phyloP scores from a whole-genome alignment of 1,139 yeast genomes.

The Yamadazyma diddensiae region DNA sequence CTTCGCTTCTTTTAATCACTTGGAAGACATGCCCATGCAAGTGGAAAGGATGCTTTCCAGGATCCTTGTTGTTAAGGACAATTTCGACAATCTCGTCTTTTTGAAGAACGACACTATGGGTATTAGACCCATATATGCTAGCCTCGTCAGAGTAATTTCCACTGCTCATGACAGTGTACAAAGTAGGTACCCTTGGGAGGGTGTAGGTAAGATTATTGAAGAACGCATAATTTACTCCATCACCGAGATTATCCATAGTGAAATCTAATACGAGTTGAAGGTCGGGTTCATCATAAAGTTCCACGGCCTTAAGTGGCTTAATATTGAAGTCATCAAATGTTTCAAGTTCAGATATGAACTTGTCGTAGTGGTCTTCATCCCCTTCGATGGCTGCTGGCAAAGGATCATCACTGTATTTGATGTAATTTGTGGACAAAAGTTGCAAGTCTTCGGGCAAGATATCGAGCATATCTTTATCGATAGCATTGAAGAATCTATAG shows the following conservation, averaged over 20 bases:
- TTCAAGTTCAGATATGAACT: constrained; percentile 40
- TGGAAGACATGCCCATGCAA: constrained; percentile 82
- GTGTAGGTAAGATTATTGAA: constrained; percentile 81
- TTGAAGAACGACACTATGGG: constrained; percentile 68
- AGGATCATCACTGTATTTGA: constrained; percentile 52
- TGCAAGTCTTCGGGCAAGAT: constrained; percentile 56
- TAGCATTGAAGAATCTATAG: constrained; percentile 72
- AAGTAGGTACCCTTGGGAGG: constrained; percentile 78
- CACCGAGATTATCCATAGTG: constrained; percentile 70
- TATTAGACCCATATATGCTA: constrained; percentile 65
- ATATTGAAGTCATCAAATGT: constrained; percentile 66
- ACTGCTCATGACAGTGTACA: constrained; percentile 71
- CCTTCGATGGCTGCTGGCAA: constrained; percentile 31
- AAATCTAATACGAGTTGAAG: constrained; percentile 63
- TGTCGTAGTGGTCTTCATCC: constrained; percentile 11
- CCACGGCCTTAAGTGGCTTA: constrained; percentile 52
- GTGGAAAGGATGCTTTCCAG: constrained; percentile 88
- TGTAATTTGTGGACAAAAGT: constrained; percentile 69
- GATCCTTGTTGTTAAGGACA: constrained; percentile 65
- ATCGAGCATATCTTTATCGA: constrained; percentile 83
- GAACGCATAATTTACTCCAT: constrained; percentile 88
- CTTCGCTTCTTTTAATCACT: constrained; percentile 38
- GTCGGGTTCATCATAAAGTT: constrained; percentile 63
- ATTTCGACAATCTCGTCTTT: constrained; percentile 67
- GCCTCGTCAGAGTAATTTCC: constrained; percentile 49